Evolutionary conservation across 116 monocot genomes (phyloP), one percentile per base, ranked within the genome.

Genomic region (Zostera marina): DNA sequence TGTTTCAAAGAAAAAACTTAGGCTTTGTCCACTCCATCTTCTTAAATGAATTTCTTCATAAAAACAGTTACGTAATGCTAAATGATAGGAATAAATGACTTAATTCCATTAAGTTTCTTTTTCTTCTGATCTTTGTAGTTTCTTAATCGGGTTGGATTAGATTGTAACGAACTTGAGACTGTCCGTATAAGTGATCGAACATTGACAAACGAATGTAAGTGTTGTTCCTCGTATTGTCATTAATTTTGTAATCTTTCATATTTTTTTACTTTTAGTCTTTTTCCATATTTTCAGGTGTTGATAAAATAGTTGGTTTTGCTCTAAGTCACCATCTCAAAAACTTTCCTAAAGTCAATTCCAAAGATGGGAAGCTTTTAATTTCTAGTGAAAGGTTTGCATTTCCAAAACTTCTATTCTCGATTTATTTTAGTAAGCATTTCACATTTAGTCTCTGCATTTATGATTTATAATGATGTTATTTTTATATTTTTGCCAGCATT

Each of bases 231-330:
- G 13, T 38, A 13, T 23, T 13, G 13, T 11, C 38, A 23, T 42
- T 1, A 10, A 16, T 19, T 42, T 17, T 8, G 4, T 17, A 58
- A 42, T n/a, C 13, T 56, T 56, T 7, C 56, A 56, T 16, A 11
- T 40, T 15, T 58, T 15, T 42, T 19, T 32, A 32, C 26, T 55
- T 6, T 42, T 42, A 39, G 1, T 8, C 25, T 61, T 43, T 23
- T 17, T 61, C 24, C n/a, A 24, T 51, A 7, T 58, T 22, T 15
- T 44, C 63, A 99, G 98, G 76, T 74, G 79, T 99, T 54, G 98
- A 99, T 66, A 99, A 83, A 71, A 83, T 91, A 42, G 83, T 91
- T 73, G 98, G 98, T 64, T 99, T 85, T 71, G 80, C 98, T 65
- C 52, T 99, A 47, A 87, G 86, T 66, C 67, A 91, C 73, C 79